A percentile compares a stretch with the other conserved stretches of the same genome.
These are phyloP conservation scores for Galeopsis tetrahit DNA, from an alignment of 257 asterid species.

Conservation along the genomic window DNA sequence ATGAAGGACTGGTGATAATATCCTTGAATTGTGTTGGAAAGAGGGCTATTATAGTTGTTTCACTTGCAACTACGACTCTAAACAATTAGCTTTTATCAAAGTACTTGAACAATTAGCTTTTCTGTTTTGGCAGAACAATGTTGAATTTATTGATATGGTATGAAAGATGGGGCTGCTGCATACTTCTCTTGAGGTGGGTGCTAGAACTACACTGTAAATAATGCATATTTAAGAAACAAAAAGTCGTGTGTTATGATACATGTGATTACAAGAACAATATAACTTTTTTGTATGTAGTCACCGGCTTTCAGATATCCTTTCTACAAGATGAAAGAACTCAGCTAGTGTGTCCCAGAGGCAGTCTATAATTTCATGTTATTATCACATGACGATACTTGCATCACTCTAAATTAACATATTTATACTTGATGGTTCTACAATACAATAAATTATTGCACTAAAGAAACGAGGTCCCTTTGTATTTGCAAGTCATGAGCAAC, in stretches of 20 bases:
- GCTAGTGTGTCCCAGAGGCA: neutral
- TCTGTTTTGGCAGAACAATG: slow-evolving; percentile 33
- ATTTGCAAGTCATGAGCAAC: slow-evolving; percentile 8
- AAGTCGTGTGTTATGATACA: neutral
- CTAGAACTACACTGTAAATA: neutral
- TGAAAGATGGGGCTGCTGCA: slow-evolving; percentile 25
- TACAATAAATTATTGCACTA: neutral
- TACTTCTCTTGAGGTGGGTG: slow-evolving; percentile 29
- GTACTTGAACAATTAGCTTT: neutral
- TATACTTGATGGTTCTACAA: neutral
- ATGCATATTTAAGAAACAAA: neutral
- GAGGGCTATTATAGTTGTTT: slow-evolving; percentile 17
- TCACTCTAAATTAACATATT: neutral
- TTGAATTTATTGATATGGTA: slow-evolving; percentile 23
- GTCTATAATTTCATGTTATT: slow-evolving; percentile 7
- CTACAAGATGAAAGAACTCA: neutral
- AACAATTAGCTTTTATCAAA: neutral
- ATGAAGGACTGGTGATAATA: neutral
- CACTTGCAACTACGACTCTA: neutral
- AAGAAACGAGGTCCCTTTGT: neutral
- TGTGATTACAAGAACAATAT: slow-evolving; percentile 2
- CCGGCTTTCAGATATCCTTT: neutral
- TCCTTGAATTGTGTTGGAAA: neutral
- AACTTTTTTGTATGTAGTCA: slow-evolving; percentile 7
- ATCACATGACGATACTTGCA: neutral